These are phyloP conservation scores for Aspergillus intermedius DNA, from an alignment of 2,329 filamentous ascomycete species.

Conservation along the genomic window DNA sequence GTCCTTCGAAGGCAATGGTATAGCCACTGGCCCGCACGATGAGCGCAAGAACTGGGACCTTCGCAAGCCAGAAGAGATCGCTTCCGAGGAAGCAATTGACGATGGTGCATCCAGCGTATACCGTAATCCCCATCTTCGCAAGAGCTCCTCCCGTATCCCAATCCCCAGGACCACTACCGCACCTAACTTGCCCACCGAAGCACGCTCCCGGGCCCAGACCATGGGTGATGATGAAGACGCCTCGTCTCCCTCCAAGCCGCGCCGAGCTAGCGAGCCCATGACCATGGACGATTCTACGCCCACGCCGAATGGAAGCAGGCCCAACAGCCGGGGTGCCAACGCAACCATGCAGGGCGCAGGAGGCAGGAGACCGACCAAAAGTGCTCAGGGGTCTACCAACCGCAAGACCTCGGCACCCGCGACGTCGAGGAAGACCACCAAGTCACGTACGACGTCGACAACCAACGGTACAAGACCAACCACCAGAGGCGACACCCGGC, in stretches of 20 bases:
- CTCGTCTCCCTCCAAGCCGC: slow-evolving; percentile 55
- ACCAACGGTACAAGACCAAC: slow-evolving; percentile 50
- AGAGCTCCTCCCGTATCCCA: slow-evolving; percentile 74
- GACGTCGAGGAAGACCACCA: slow-evolving; percentile 36
- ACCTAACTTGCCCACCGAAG: slow-evolving; percentile 66
- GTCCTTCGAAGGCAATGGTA: slow-evolving; percentile 33
- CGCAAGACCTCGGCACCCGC: slow-evolving; percentile 36
- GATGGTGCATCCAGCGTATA: slow-evolving; percentile 43
- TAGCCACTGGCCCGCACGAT: slow-evolving; percentile 34
- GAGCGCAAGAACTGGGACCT: slow-evolving; percentile 61
- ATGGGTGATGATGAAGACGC: slow-evolving; percentile 56
- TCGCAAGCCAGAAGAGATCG: slow-evolving; percentile 70
- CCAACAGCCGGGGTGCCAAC: slow-evolving; percentile 25
- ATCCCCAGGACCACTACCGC: slow-evolving; percentile 72
- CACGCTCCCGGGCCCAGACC: slow-evolving; percentile 54
- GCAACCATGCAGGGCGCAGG: slow-evolving; percentile 19
- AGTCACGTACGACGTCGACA: slow-evolving; percentile 28
- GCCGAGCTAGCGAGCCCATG: slow-evolving; percentile 58
- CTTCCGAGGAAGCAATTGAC: slow-evolving; percentile 40
- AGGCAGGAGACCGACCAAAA: slow-evolving; percentile 26
- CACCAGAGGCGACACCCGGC: slow-evolving; percentile 51
- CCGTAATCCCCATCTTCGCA: slow-evolving; percentile 49
- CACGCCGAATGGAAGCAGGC: slow-evolving; percentile 23
- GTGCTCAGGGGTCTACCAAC: slow-evolving; percentile 16
- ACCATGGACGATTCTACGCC: slow-evolving; percentile 18